A percentile compares a stretch with the other conserved stretches of the same genome.
These are phyloP conservation scores for Stenocarpella maydis DNA, from an alignment of 2,329 filamentous ascomycete genomes.

Conservation along the genomic window DNA sequence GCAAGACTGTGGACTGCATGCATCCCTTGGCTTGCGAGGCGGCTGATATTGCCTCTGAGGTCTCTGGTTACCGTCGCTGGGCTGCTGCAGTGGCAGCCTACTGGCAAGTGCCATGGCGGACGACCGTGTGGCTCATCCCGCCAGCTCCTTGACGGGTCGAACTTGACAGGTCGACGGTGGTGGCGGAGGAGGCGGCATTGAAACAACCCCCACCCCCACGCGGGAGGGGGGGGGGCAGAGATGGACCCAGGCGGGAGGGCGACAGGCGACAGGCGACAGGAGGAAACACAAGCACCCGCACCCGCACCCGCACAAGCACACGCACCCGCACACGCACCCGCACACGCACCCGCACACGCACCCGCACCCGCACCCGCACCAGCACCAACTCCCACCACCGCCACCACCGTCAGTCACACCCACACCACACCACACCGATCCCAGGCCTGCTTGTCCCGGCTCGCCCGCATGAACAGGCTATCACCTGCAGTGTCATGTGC, in stretches of 20 bases:
- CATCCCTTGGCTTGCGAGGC: neutral
- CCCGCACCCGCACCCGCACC: too few relatives aligned
- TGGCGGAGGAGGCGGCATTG: constrained; percentile 14
- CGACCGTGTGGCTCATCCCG: too few relatives aligned
- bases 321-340: too few relatives aligned
- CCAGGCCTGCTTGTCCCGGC: constrained; percentile 16
- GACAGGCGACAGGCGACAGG: neutral
- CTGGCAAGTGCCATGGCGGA: too few relatives aligned
- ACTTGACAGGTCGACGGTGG: too few relatives aligned
- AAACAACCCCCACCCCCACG: constrained; percentile 20
- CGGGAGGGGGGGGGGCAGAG: neutral
- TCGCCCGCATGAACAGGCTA: constrained; percentile 19
- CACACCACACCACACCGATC: neutral
- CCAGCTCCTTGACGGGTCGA: too few relatives aligned
- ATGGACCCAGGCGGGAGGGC: neutral
- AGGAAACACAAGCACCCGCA: neutral
- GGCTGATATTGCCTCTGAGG: too few relatives aligned
- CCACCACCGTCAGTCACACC: neutral
- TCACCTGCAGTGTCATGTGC: constrained; percentile 26
- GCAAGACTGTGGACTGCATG: neutral
- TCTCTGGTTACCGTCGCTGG: too few relatives aligned
- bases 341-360: neutral
- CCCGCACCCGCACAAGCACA: too few relatives aligned
- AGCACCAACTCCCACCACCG: too few relatives aligned
- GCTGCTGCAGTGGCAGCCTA: too few relatives aligned